These are phyloP conservation scores for Lyophyllum semitale DNA, from an alignment of 768 basidiomycete species.

Conservation along the genomic window DNA sequence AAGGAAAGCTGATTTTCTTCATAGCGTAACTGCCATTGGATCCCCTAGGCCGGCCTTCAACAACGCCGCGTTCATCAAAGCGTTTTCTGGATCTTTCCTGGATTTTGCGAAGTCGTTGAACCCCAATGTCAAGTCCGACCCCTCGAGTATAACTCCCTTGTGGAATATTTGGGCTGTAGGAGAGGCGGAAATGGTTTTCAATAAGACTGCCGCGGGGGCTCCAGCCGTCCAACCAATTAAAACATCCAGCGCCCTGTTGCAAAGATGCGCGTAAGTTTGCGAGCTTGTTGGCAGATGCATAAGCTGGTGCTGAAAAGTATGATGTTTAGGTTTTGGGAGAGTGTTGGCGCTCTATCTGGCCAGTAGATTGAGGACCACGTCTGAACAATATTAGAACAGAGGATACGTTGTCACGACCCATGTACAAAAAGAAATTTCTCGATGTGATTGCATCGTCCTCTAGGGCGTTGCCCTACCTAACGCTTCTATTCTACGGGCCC, in stretches of 20 bases:
- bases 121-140: constrained; percentile 31
- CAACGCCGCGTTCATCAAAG: constrained; percentile 34
- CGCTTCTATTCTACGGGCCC: no score
- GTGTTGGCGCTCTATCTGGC: constrained; percentile 14
- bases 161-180: constrained; percentile 34
- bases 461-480: no score
- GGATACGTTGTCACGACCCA: no score
- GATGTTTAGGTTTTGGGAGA: constrained; percentile 19
- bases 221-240: constrained; percentile 30
- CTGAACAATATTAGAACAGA: no score
- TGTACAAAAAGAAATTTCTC: no score
- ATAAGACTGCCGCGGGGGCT: constrained; percentile 30
- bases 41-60: constrained; percentile 32
- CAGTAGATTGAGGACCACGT: no score
- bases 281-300: neutral
- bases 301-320: neutral
- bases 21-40: no score
- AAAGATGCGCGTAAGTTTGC: constrained; percentile 35
- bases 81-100: constrained; percentile 40
- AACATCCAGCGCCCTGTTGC: constrained; percentile 31
- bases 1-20: no score
- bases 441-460: no score
- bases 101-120: constrained; percentile 32
- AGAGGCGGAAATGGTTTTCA: constrained; percentile 49
- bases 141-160: constrained; percentile 35